phyloP scores from a whole-genome alignment of 495 filamentous ascomycete species.

The Margaritispora aquatica region DNA sequence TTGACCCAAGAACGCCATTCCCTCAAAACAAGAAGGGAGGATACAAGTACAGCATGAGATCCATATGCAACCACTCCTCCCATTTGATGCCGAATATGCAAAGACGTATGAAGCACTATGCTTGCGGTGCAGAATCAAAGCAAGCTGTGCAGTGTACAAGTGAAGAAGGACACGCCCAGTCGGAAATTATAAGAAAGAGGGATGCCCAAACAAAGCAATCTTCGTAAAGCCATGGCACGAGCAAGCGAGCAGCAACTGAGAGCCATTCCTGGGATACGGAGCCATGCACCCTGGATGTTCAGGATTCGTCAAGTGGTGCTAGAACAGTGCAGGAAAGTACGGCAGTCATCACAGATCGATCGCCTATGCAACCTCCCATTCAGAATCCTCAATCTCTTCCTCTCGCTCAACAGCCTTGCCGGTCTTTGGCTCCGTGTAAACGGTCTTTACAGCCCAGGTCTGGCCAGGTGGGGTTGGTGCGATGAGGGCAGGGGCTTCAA shows the following conservation, averaged over 20 bases:
- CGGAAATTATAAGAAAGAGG: no score
- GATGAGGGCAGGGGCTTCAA: background rate
- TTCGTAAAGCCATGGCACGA: background rate
- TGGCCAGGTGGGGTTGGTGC: slow-evolving; percentile 14
- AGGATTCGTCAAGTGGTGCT: no score
- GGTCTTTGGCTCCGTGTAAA: background rate
- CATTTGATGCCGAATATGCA: slow-evolving; percentile 15
- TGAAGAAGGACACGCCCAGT: no score
- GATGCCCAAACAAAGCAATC: no score
- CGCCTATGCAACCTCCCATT: slow-evolving; percentile 20
- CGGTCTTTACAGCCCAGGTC: slow-evolving; percentile 6
- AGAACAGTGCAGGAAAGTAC: no score
- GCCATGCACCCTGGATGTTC: background rate
- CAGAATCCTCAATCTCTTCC: slow-evolving; percentile 3
- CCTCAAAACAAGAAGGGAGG: slow-evolving; percentile 12
- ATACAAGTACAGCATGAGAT: slow-evolving; percentile 15
- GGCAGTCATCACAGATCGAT: no score
- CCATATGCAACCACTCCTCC: slow-evolving; percentile 14
- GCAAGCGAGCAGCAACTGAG: no score
- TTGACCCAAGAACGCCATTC: slow-evolving; percentile 16
- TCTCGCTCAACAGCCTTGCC: slow-evolving; percentile 1
- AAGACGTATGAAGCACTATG: slow-evolving; percentile 1
- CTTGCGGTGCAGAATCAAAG: slow-evolving; percentile 2
- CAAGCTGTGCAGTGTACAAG: slow-evolving; percentile 7
- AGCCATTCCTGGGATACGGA: no score